Evolutionary conservation across 352 stramenopile genomes (phyloP), one percentile per base, ranked within the genome.

Genomic region (Globisporangium parvum): DNA sequence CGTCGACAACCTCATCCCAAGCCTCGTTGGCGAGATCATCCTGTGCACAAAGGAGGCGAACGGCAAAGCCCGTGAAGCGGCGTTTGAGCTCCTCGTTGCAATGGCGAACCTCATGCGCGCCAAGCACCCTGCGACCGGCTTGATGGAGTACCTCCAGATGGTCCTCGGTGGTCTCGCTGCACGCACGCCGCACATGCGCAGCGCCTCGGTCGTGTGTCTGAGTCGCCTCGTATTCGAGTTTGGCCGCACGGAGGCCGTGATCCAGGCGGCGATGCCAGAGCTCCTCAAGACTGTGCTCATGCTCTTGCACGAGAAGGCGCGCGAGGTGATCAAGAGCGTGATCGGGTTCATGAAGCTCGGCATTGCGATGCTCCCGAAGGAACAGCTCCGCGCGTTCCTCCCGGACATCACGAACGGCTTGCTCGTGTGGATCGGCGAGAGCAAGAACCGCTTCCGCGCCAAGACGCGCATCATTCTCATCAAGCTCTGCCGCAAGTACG

Each of bases 21-120:
- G 88, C 60, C 81, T 98, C 24, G 81, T 98, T n/a, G 88, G 88
- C 23, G 96, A 99, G 71, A 96, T 98, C 50, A 87, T 98, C 54
- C 73, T 99, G 21, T 98, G 93, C 67, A 95, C 96, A 18, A 99
- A 99, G 72, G 96, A 99, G 68, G 91, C 91, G 12, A 99, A 98
- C 57, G 90, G 80, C 40, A 98, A 98, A 63, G 96, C 95, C 26
- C 80, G 85, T 44, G 85, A 95, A 63, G 83, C 82, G 15, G 85
- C 85, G 20, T 95, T 95, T 44, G 83, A 92, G 66, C 60, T 96
- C 54, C 62, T 95, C 48, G 67, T 96, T 31, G 81, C 82, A 33
- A 93, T 95, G 84, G 82, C 83, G 15, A 72, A 86, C 60, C 70
- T 93, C 33, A 67, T 94, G 51, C 67, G 77, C 31, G 52, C 69